These are phyloP conservation scores for Candida sanyaensis DNA, from an alignment of 1,139 yeast genomes.

Conservation along the genomic window DNA sequence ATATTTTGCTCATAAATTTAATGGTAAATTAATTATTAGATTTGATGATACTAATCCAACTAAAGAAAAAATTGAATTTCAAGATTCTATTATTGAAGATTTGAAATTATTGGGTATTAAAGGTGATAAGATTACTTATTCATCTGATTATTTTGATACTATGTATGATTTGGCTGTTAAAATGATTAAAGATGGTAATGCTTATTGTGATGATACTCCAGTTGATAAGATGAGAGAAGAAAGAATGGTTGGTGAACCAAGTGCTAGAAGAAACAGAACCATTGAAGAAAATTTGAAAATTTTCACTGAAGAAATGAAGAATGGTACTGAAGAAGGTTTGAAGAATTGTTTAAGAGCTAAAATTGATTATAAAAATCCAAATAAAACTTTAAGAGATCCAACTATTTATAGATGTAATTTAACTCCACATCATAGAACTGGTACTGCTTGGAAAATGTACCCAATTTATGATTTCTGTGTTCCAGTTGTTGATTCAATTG, in stretches of 20 bases:
- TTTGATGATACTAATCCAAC: conserved; percentile 98
- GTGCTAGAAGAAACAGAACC: conserved; percentile 85
- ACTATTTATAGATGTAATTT: conserved; percentile 94
- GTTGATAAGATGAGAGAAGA: conserved; percentile 95
- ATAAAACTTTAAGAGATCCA: conserved; percentile 96
- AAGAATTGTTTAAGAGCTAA: conserved; percentile 94
- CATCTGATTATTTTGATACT: conserved; percentile 87
- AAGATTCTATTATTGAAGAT: conserved; percentile 90
- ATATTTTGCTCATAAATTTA: conserved; percentile 90
- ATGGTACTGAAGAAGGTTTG: conserved; percentile 88
- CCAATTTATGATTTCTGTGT: conserved; percentile 99
- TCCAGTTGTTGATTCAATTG: conserved; percentile 90
- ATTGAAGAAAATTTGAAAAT: conserved; percentile 87
- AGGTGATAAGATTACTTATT: conserved; percentile 83
- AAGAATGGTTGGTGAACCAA: conserved; percentile 94
- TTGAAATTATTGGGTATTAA: conserved; percentile 84
- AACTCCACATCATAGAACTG: conserved; percentile 97
- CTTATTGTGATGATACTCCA: conserved; percentile 95
- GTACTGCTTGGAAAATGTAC: conserved; percentile 87
- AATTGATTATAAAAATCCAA: conserved; percentile 83
- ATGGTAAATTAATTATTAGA: conserved; percentile 92
- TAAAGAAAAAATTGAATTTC: conserved; percentile 90
- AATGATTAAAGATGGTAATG: conserved; percentile 91
- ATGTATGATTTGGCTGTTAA: conserved; percentile 86
- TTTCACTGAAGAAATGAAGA: conserved; percentile 87